Evolutionary conservation across 139 green algal genomes (phyloP), one percentile per base, ranked within the genome.

Genomic region (Gonium pectorale): DNA sequence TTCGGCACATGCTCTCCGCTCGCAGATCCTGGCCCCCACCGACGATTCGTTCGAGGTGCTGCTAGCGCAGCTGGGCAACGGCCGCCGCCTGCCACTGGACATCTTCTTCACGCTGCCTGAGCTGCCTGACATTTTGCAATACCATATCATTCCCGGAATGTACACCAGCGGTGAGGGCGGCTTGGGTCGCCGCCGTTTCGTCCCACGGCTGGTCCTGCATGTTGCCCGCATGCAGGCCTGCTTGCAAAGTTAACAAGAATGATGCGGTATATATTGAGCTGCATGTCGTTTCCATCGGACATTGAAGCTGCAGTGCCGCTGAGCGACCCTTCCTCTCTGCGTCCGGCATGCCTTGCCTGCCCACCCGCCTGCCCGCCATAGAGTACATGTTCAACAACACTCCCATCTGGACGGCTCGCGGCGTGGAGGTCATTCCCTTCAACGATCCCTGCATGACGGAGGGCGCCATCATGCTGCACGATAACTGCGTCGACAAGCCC

Each of bases 401-500:
- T 22, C 81, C 88, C 51, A 86, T 94, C 66, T 92, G 67, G 46
- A 93, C 92, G 0, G 87, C 90, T 31, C 88, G 87, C 78, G 88
- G 86, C 33, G 89, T 92, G 51, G 88, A 92, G 52, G 85, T 95
- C 51, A 89, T 88, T n/a, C 89, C 91, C 38, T 92, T 94, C 84
- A 87, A 78, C 41, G 90, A 95, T 73, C 87, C 89, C 51, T 92
- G 89, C 84, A 93, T 92, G 90, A 94, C 87, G 38, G 87, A 91
- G 66, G 87, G 87, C 37, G 54, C 8, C 7, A 46, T 92, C 43
- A 80, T 86, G 86, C 73, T 95, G 35, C 88, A 93, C 75, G 92
- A 95, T 79, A 79, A 70, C 35, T 95, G 92, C 85, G 74, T 94
- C 3, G 91, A 95, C 90, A 94, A 93, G 85, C 91, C 91, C 40